A percentile compares a stretch with the other conserved stretches of the same genome.
phyloP scores from a whole-genome alignment of 2,329 filamentous ascomycete species.

The Cladobotryum mycophilum region DNA sequence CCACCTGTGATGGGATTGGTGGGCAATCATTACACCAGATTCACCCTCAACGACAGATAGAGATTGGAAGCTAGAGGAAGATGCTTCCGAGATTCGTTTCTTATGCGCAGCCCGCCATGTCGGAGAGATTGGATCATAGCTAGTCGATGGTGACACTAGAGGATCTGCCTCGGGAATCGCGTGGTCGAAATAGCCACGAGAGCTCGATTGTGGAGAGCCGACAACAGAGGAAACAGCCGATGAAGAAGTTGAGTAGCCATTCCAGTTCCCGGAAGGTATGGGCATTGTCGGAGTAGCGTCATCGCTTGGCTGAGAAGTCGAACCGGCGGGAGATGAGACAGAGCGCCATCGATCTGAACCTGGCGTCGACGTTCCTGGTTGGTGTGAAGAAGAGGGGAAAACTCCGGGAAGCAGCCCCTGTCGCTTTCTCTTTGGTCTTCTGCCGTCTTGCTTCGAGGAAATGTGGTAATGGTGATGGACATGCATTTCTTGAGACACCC shows the following conservation, averaged over 20 bases:
- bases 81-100: slow-evolving; percentile 52
- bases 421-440: slow-evolving; percentile 67
- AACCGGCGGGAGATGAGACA: slow-evolving; percentile 32
- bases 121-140: slow-evolving; percentile 60
- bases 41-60: slow-evolving; percentile 30
- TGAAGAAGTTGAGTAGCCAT: slow-evolving; percentile 38
- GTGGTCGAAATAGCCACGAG: slow-evolving; percentile 71
- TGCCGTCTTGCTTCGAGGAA: slow-evolving; percentile 52
- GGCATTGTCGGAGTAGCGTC: slow-evolving; percentile 46
- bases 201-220: slow-evolving; percentile 72
- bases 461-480: slow-evolving; percentile 93
- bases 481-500: slow-evolving; percentile 67
- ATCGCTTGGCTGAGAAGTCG: slow-evolving; percentile 36
- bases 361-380: slow-evolving; percentile 36
- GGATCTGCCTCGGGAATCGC: slow-evolving; percentile 55
- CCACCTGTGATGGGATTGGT: slow-evolving; percentile 17
- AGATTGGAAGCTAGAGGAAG: slow-evolving; percentile 43
- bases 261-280: slow-evolving; percentile 50
- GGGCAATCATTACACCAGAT: slow-evolving; percentile 18
- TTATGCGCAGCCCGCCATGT: slow-evolving; percentile 46
- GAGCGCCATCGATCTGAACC: slow-evolving; percentile 32
- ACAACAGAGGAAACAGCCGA: slow-evolving; percentile 69
- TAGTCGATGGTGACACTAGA: slow-evolving; percentile 77
- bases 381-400: slow-evolving; percentile 48
- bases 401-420: slow-evolving; percentile 55